Conservation (phyloP, 371 early-diverging fungal species). For the Mucor sp. region DNA sequence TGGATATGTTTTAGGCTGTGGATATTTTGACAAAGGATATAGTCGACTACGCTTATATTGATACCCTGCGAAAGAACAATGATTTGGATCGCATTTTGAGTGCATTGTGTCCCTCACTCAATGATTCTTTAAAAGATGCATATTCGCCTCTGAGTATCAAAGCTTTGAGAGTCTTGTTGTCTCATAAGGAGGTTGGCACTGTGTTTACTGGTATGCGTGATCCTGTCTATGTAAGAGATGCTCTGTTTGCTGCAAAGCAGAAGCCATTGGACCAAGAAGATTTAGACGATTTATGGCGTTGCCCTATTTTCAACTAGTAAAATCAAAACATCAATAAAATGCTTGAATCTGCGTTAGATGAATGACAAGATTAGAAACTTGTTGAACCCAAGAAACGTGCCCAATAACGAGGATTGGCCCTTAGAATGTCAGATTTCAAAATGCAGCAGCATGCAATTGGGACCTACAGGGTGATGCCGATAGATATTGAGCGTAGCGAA, state of each 20-base stretch:
- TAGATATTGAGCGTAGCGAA: no score
- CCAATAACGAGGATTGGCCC: no score
- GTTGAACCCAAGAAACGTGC: no score
- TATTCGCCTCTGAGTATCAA: constrained; percentile 63
- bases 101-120: constrained; percentile 52
- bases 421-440: no score
- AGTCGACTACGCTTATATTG: constrained; percentile 54
- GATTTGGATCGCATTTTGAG: constrained; percentile 67
- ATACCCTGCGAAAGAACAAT: constrained; percentile 63
- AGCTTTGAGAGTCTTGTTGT: constrained; percentile 47
- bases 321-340: no score
- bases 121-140: constrained; percentile 21
- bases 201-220: constrained; percentile 76
- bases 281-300: constrained; percentile 34
- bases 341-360: no score
- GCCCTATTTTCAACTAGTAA: constrained; percentile 29
- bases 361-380: no score
- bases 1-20: background rate
- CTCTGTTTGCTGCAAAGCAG: constrained; percentile 39
- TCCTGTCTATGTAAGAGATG: constrained; percentile 64
- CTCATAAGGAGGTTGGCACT: constrained; percentile 61
- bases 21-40: constrained; percentile 39
- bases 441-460: no score
- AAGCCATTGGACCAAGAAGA: constrained; percentile 23
- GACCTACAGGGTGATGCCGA: no score